These are phyloP conservation scores for Aspergillus sp. DNA, from an alignment of 2,329 filamentous ascomycete genomes.

Conservation along the genomic window DNA sequence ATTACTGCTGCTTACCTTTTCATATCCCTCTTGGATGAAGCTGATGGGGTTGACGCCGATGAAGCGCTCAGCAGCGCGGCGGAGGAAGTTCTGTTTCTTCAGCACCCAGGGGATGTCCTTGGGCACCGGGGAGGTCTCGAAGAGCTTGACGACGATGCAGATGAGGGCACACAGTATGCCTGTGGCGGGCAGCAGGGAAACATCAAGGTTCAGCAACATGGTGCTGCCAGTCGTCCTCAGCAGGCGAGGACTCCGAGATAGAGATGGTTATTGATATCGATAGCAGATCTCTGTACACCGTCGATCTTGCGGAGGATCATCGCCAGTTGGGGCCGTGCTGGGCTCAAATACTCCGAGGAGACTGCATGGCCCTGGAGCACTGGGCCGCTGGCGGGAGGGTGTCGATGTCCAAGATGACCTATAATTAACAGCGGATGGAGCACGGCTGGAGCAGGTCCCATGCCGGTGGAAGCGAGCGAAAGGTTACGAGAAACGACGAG, in stretches of 20 bases:
- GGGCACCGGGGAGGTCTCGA: slow-evolving; percentile 14
- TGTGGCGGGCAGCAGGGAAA: slow-evolving; percentile 1
- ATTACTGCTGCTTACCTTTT: neutral
- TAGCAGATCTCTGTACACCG: slow-evolving; percentile 2
- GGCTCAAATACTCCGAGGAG: slow-evolving; percentile 2
- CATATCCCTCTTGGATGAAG: slow-evolving; percentile 15
- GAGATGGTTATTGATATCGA: neutral
- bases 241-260: neutral
- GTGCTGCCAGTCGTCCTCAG: neutral
- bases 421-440: neutral
- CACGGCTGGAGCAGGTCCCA: neutral
- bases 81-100: slow-evolving; percentile 9
- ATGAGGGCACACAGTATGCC: slow-evolving; percentile 6
- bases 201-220: slow-evolving; percentile 9
- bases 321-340: slow-evolving; percentile 7
- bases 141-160: slow-evolving; percentile 15
- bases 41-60: slow-evolving; percentile 14
- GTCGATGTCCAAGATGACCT: neutral
- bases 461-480: neutral
- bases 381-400: no score
- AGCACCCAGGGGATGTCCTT: slow-evolving; percentile 14
- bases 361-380: neutral
- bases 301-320: slow-evolving; percentile 6
- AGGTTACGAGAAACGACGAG: neutral
- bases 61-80: slow-evolving; percentile 15